Base-by-base conservation (phyloP, 2,329 filamentous ascomycete genomes). In the Clonostachys rhizophaga region DNA sequence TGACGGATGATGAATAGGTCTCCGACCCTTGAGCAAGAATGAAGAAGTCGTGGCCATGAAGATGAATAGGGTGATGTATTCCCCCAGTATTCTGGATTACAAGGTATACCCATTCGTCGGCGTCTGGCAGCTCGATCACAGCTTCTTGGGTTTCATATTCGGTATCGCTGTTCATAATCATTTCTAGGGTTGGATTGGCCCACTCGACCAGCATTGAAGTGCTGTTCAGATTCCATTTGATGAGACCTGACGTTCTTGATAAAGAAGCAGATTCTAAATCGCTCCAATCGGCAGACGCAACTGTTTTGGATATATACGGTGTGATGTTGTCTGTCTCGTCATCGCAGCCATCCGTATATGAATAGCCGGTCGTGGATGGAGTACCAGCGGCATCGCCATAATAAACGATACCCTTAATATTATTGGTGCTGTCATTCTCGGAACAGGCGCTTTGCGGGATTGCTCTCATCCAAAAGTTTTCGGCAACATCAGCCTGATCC, bases 351-450 rank as follows among this genome's bases (percentile, higher is more conserved):
- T 47, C 52, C 17, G 41, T 49, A 47, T 42, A 54, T 30, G 40
- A 24, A 36, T 55, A 50, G 14, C 39, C 51, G 6, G 47, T 42
- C 6, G 54, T 56, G 11, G 39, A 24, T 10, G 54, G 54, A 7
- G 47, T 50, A 8, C 48, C 52, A 34, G 49, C 51, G 24, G 47
- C 55, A 39, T 52, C 50, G 33, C 63, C 57, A 54, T 71, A 71
- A 37, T 59, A 65, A 5, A 79, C 54, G 45, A 79, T 74, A 6
- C 72, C 76, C 40, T 58, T 66, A 51, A 76, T 73, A 50, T 72
- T 68, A 43, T 66, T 58, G 2, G 57, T 46, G 45, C 58, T 69
- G 18, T 56, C 57, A 35, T 72, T 74, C 6, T 59, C 52, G 1
- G 62, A 65, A 52, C 74, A 77, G 4, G 59, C 58, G 1, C 49